These are phyloP conservation scores for Fusarium paranaense DNA, from an alignment of 2,329 filamentous ascomycete genomes.

Conservation along the genomic window DNA sequence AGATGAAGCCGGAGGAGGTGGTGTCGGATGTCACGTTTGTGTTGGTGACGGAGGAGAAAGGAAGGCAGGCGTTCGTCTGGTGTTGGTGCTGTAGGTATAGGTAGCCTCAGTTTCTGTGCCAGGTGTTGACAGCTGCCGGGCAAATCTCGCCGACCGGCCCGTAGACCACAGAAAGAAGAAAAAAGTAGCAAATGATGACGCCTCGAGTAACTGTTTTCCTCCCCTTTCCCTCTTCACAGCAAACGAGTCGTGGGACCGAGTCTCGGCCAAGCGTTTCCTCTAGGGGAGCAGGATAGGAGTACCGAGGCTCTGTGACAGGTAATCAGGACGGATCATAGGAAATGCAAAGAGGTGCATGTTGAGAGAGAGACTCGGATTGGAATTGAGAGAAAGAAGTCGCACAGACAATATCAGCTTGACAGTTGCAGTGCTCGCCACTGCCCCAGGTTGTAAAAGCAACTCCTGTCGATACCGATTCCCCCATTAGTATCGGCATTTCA, in stretches of 20 bases:
- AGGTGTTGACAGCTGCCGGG: slow-evolving; percentile 25
- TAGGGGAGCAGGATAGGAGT: background rate
- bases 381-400: background rate
- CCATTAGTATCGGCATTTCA: background rate
- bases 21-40: background rate
- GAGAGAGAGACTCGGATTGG: background rate
- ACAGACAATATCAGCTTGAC: background rate
- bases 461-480: background rate
- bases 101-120: slow-evolving; percentile 6
- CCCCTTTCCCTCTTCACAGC: background rate
- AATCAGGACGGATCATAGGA: background rate
- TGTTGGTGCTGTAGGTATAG: background rate
- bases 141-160: slow-evolving; percentile 16
- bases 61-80: slow-evolving; percentile 7
- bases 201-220: slow-evolving; percentile 7
- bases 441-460: background rate
- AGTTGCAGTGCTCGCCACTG: background rate
- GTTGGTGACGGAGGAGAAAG: background rate
- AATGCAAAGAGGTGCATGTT: background rate
- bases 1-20: background rate
- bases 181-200: background rate
- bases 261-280: background rate
- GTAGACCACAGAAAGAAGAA: background rate
- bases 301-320: background rate
- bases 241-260: slow-evolving; percentile 9